phyloP scores from a whole-genome alignment of 140 eudicot genomes.

The Bidens hawaiensis region DNA sequence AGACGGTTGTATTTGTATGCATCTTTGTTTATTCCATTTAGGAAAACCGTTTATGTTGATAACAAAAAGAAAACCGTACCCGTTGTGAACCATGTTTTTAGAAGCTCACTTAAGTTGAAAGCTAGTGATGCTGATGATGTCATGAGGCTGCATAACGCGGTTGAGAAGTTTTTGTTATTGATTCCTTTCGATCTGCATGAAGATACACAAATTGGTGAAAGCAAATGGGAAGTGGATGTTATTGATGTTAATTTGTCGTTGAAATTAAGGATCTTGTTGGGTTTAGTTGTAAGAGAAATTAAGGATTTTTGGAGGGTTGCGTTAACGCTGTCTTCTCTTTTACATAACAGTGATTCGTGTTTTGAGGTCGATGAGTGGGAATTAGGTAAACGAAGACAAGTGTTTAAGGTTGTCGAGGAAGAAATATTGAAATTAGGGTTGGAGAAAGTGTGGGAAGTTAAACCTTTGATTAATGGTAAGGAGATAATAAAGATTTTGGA shows the following conservation, averaged over 20 bases:
- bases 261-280: conserved; percentile 54
- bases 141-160: conserved; percentile 29
- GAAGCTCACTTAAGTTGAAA: conserved; percentile 73
- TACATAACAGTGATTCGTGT: conserved; percentile 31
- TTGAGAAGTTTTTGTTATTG: conserved; percentile 53
- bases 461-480: conserved; percentile 77
- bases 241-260: conserved; percentile 51
- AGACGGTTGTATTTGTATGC: conserved; percentile 24
- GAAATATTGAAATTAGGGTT: conserved; percentile 45
- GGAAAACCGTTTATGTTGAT: conserved; percentile 46
- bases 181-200: conserved; percentile 44
- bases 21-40: conserved; percentile 60
- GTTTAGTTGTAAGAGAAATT: conserved; percentile 75
- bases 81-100: conserved; percentile 47
- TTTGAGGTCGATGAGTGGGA: conserved; percentile 17
- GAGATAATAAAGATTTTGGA: conserved; percentile 68
- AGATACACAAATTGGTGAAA: conserved; percentile 32
- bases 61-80: conserved; percentile 60
- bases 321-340: conserved; percentile 47
- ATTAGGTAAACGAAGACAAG: conserved; percentile 40
- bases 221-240: conserved; percentile 36
- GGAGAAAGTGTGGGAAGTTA: conserved; percentile 77
- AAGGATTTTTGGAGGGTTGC: conserved; percentile 83
- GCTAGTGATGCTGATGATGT: conserved; percentile 79
- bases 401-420: conserved; percentile 43